Conservation (phyloP, 2,329 filamentous ascomycete genomes). For the Chalaropsis ovoidea region DNA sequence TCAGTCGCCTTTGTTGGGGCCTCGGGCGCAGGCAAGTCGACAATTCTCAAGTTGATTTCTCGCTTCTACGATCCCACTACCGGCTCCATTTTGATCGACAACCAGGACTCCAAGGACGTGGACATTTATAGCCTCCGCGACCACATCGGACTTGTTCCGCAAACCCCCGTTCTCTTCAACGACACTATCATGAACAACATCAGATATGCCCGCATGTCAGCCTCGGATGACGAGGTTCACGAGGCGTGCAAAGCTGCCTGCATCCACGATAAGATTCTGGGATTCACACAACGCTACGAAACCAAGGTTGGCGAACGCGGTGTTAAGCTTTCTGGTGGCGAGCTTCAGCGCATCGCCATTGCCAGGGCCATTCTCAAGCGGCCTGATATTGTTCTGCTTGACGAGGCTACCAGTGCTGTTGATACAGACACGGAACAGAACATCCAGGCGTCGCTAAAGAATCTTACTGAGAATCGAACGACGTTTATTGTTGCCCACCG, state of each 20-base stretch:
- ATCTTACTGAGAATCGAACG: conserved; percentile 50
- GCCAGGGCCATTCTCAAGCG: conserved; percentile 62
- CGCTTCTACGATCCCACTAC: conserved; percentile 49
- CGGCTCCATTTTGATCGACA: conserved; percentile 47
- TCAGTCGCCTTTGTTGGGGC: conserved; percentile 52
- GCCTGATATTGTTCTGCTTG: conserved; percentile 64
- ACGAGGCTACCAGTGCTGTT: conserved; percentile 70
- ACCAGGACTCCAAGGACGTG: conserved; percentile 47
- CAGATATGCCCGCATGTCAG: conserved; percentile 45
- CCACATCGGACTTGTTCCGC: conserved; percentile 47
- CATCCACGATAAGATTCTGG: conserved; percentile 49
- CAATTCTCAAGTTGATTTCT: conserved; percentile 47
- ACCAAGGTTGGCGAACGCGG: conserved; percentile 44
- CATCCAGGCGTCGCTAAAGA: conserved; percentile 52
- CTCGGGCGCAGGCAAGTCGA: conserved; percentile 51
- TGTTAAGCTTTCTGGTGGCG: conserved; percentile 55
- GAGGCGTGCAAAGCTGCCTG: conserved; percentile 46
- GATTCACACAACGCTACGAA: conserved; percentile 45
- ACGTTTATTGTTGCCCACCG: conserved; percentile 61
- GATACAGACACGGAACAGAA: conserved; percentile 59
- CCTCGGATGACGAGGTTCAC: conserved; percentile 46
- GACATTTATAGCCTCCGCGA: conserved; percentile 43
- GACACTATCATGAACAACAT: conserved; percentile 52
- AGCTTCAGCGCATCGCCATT: conserved; percentile 57
- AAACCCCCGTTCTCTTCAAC: conserved; percentile 47